phyloP scores from a whole-genome alignment of 1,284 basidiomycete species.

The Mycosarcoma maydis region DNA sequence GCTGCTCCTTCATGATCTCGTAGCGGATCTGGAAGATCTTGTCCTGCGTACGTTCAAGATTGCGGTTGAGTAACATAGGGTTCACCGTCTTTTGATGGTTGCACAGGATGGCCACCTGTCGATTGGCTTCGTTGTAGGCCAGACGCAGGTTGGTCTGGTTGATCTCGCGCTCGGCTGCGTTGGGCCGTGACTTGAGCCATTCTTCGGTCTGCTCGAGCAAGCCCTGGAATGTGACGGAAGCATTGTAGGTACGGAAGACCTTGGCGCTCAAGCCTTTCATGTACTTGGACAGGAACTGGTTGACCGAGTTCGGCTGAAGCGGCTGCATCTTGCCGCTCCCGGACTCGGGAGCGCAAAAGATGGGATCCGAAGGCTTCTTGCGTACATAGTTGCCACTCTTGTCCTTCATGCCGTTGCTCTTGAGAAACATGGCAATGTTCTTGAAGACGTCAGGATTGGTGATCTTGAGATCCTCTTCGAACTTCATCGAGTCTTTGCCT shows the following conservation, averaged over 20 bases:
- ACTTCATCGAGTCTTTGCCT: constrained; percentile 67
- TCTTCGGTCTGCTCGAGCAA: constrained; percentile 64
- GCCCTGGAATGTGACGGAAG: constrained; percentile 66
- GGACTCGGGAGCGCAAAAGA: constrained; percentile 74
- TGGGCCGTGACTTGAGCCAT: constrained; percentile 59
- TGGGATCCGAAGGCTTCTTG: constrained; percentile 85
- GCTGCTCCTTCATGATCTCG: constrained; percentile 65
- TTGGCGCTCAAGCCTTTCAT: constrained; percentile 66
- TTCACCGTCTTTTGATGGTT: constrained; percentile 67
- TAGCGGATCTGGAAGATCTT: constrained; percentile 62
- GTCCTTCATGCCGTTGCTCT: constrained; percentile 60
- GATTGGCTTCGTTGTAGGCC: constrained; percentile 66
- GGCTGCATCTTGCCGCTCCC: constrained; percentile 50
- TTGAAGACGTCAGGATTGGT: constrained; percentile 62
- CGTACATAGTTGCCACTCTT: constrained; percentile 76
- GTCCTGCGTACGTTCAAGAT: constrained; percentile 51
- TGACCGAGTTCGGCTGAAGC: constrained; percentile 56
- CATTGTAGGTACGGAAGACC: constrained; percentile 67
- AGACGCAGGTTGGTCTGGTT: constrained; percentile 59
- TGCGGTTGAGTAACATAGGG: constrained; percentile 54
- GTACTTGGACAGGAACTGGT: constrained; percentile 64
- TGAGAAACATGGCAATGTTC: constrained; percentile 64
- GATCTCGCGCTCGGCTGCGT: constrained; percentile 57
- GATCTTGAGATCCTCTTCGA: constrained; percentile 64
- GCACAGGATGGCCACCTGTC: constrained; percentile 66